Conservation (phyloP, 2,329 filamentous ascomycete genomes). For the Fusarium sambucinum region DNA sequence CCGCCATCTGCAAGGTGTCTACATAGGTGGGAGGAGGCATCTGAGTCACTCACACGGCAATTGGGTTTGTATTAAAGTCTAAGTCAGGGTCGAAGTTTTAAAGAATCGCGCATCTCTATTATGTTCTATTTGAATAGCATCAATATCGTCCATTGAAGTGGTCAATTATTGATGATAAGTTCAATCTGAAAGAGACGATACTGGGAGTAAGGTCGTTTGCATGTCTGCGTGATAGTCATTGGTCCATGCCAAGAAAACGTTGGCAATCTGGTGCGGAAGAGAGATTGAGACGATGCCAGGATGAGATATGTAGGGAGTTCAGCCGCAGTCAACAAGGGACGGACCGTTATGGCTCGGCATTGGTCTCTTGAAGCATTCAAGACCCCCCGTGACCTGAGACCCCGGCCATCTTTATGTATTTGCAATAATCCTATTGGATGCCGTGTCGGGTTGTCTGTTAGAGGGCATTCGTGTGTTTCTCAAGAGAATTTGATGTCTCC, state of each 20-base stretch:
- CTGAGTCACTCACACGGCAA: not conserved
- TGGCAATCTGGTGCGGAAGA: not conserved
- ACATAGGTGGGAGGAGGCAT: not conserved
- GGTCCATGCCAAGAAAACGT: not conserved
- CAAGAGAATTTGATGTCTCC: not conserved
- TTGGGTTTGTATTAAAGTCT: not conserved
- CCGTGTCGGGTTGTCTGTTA: not conserved
- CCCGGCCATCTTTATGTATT: not conserved
- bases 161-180: not conserved
- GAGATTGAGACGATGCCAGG: slow-evolving; percentile 3
- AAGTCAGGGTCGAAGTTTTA: accelerated
- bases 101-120: not conserved
- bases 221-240: not conserved
- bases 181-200: not conserved
- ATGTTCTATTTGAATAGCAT: too few relatives aligned
- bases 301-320: slow-evolving; percentile 9
- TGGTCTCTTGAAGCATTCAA: slow-evolving; percentile 2
- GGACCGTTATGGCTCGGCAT: slow-evolving; percentile 30
- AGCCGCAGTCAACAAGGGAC: slow-evolving; percentile 39
- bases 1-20: slow-evolving; percentile 20
- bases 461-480: slow-evolving; percentile 15
- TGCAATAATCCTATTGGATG: not conserved
- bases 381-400: slow-evolving; percentile 14
- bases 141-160: not conserved
- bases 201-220: not conserved